These are phyloP conservation scores for Chlorociboria aeruginascens DNA, from an alignment of 495 filamentous ascomycete genomes.

Conservation along the genomic window DNA sequence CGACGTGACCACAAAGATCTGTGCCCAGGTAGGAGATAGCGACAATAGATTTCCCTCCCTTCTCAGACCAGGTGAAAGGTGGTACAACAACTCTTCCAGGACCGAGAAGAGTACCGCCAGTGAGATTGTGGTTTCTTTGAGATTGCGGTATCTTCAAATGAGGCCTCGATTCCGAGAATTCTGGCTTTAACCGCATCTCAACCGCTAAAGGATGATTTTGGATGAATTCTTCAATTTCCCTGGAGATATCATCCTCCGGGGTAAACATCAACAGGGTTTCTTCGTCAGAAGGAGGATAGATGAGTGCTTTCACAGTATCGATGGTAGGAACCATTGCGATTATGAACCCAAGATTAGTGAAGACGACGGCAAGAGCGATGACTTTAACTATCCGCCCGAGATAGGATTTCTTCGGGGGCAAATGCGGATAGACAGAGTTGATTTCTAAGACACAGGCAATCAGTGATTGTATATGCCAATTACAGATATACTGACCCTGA, in stretches of 20 bases:
- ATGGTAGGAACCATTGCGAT: conserved; percentile 39
- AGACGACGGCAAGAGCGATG: conserved; percentile 28
- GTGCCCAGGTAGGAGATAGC: conserved; percentile 69
- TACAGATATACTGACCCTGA: too few species aligned
- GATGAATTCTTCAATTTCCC: conserved; percentile 59
- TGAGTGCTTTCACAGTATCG: conserved; percentile 28
- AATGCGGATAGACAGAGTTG: too few species aligned
- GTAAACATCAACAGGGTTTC: conserved; percentile 59
- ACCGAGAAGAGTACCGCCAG: conserved; percentile 67
- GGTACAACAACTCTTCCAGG: conserved; percentile 70
- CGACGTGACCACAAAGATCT: conserved; percentile 81
- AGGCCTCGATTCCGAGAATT: conserved; percentile 67
- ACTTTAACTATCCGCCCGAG: conserved; percentile 22
- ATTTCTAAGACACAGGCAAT: too few species aligned
- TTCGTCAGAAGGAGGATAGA: conserved; percentile 51
- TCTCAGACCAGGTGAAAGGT: conserved; percentile 62
- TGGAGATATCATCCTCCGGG: conserved; percentile 46
- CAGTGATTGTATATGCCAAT: too few species aligned
- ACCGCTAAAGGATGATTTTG: conserved; percentile 58
- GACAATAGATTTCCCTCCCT: conserved; percentile 57
- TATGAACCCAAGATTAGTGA: conserved; percentile 38
- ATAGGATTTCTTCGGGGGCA: conserved; percentile 10
- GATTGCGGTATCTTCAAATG: conserved; percentile 69
- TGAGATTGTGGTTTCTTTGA: conserved; percentile 62
- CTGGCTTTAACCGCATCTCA: conserved; percentile 52